Evolutionary conservation across 2,329 filamentous ascomycete species (phyloP).

Genomic region (Cercospora sesami): DNA sequence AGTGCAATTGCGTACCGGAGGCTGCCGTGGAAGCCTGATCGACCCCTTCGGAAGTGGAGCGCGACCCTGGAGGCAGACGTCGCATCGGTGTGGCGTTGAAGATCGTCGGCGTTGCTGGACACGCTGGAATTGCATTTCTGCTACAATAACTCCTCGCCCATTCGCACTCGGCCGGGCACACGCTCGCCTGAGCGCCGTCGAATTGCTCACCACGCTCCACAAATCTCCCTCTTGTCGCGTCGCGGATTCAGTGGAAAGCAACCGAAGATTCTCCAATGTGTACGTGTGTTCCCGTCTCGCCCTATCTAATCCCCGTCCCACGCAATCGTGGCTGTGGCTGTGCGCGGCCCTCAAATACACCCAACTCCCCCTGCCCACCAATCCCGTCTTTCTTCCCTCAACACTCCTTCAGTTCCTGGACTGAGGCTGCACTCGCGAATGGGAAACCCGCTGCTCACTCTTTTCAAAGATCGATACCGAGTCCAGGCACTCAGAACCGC

Average conservation of each 20-base stretch:
- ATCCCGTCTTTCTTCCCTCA: slow-evolving; percentile 1
- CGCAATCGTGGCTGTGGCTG: background rate
- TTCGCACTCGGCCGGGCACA: background rate
- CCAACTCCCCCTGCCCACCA: background rate
- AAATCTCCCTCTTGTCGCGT: background rate
- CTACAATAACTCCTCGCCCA: background rate
- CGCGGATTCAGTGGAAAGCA: background rate
- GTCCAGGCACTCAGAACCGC: slow-evolving; percentile 17
- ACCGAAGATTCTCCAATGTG: slow-evolving; percentile 3
- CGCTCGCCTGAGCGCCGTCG: background rate
- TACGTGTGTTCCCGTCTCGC: background rate
- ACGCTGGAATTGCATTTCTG: background rate
- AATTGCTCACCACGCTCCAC: background rate
- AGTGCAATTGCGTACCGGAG: background rate
- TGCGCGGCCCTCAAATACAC: background rate
- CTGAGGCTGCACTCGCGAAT: slow-evolving; percentile 20
- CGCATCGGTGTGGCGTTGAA: background rate
- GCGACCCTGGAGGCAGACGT: background rate
- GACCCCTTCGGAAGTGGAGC: background rate
- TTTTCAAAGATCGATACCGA: slow-evolving; percentile 21
- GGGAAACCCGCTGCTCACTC: slow-evolving; percentile 22
- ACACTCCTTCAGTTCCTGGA: slow-evolving; percentile 17
- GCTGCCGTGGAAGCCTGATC: background rate
- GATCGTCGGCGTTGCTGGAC: background rate
- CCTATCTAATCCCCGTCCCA: background rate